phyloP scores from a whole-genome alignment of 2,329 filamentous ascomycete genomes.

The Huntiella decipiens region DNA sequence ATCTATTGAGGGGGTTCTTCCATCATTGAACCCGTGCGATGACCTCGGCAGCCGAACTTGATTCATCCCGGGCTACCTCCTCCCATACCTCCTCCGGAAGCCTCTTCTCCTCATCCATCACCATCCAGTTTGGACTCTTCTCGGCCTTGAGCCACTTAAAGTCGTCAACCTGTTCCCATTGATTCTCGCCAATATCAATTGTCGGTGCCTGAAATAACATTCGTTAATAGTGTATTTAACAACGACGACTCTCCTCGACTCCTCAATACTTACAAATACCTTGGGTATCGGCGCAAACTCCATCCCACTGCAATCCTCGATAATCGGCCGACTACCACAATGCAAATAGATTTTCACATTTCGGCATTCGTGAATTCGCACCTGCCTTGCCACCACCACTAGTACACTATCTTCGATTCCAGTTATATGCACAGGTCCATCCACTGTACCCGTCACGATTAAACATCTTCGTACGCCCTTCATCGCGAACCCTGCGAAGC shows the following conservation, averaged over 20 bases:
- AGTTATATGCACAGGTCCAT: conserved; percentile 70
- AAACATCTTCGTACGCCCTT: conserved; percentile 52
- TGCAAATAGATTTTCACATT: conserved; percentile 71
- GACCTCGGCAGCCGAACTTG: not conserved
- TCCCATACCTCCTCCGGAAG: conserved; percentile 49
- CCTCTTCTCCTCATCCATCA: conserved; percentile 41
- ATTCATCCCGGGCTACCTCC: conserved; percentile 38
- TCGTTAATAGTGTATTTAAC: conserved; percentile 1
- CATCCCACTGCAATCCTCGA: conserved; percentile 68
- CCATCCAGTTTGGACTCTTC: conserved; percentile 72
- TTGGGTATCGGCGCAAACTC: conserved; percentile 60
- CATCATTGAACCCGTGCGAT: not conserved
- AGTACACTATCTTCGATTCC: conserved; percentile 52
- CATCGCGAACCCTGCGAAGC: conserved; percentile 51
- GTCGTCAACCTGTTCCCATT: conserved; percentile 84
- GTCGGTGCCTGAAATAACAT: not conserved
- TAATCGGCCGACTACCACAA: conserved; percentile 71
- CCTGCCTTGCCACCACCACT: conserved; percentile 66
- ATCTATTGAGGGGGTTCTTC: not conserved
- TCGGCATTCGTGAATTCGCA: conserved; percentile 74
- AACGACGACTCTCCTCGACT: not conserved
- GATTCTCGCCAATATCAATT: conserved; percentile 29
- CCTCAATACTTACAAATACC: conserved; percentile 34
- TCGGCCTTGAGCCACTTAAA: conserved; percentile 91
- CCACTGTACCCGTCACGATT: conserved; percentile 59